phyloP scores from a whole-genome alignment of 2,329 filamentous ascomycete genomes.

The Arthrobotrys sphaeroides region DNA sequence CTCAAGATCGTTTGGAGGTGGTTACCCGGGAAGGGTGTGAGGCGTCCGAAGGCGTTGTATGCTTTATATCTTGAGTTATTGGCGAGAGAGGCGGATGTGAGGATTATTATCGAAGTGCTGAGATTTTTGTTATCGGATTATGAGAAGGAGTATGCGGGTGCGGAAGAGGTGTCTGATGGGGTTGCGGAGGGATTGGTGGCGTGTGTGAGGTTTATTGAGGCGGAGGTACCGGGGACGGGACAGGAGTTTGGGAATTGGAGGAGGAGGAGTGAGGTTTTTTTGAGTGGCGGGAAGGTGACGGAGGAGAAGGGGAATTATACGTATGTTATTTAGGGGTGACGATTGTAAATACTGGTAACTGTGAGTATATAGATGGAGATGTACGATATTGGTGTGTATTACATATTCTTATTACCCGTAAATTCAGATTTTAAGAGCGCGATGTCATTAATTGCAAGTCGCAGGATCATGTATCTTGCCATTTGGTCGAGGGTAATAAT shows the following conservation, averaged over 20 bases:
- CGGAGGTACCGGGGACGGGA: conserved; percentile 53
- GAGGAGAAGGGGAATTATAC: conserved; percentile 17
- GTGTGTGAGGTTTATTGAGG: conserved; percentile 50
- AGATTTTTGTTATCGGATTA: conserved; percentile 51
- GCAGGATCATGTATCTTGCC: too few species aligned
- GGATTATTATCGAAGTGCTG: conserved; percentile 44
- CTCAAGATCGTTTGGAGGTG: conserved; percentile 53
- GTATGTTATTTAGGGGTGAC: conserved; percentile 45
- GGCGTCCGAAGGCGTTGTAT: conserved; percentile 52
- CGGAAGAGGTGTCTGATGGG: conserved; percentile 36
- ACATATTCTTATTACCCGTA: too few species aligned
- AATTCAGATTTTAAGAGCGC: too few species aligned
- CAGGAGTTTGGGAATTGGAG: conserved; percentile 53
- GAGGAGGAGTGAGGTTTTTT: conserved; percentile 50
- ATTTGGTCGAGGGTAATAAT: too few species aligned
- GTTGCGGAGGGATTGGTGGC: conserved; percentile 36
- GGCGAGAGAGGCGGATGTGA: conserved; percentile 53
- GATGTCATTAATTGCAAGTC: too few species aligned
- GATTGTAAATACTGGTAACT: too few species aligned
- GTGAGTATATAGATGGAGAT: not conserved
- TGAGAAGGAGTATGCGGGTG: conserved; percentile 31
- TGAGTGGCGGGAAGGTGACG: conserved; percentile 41
- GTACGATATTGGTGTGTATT: conserved; percentile 27
- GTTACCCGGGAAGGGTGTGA: conserved; percentile 47
- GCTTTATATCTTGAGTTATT: conserved; percentile 55